A percentile compares a stretch with the other conserved stretches of the same genome.
These are phyloP conservation scores for Liriodendron chinense DNA, from an alignment of 164 flowering plant genomes.

Conservation along the genomic window DNA sequence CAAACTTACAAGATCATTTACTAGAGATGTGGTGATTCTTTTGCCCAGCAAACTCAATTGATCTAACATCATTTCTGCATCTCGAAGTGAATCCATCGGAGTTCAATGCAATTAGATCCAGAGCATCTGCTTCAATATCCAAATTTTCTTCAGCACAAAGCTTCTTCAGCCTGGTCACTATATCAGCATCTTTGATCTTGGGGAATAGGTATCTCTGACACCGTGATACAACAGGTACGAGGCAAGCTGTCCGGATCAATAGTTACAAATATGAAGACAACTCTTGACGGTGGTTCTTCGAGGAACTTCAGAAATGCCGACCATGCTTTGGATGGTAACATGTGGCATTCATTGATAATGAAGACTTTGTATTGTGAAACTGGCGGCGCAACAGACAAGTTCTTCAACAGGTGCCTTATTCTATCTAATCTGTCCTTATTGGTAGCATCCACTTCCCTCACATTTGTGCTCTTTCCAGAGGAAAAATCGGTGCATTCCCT, in stretches of 20 bases:
- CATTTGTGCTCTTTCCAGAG: constrained; percentile 54
- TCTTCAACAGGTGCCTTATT: constrained; percentile 46
- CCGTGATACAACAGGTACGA: constrained; percentile 66
- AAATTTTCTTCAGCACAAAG: constrained; percentile 67
- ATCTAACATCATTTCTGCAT: constrained; percentile 97
- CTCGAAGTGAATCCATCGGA: constrained; percentile 95
- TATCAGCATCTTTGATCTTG: constrained; percentile 77
- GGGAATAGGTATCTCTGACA: constrained; percentile 87
- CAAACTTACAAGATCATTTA: constrained; percentile 92
- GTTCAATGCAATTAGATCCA: constrained; percentile 84
- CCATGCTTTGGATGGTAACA: constrained; percentile 82
- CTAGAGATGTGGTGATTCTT: constrained; percentile 74
- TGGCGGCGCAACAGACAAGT: constrained; percentile 30
- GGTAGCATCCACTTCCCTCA: constrained; percentile 72
- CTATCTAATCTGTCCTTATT: constrained; percentile 60
- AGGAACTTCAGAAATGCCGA: constrained; percentile 71
- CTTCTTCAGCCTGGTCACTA: constrained; percentile 60
- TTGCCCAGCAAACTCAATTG: constrained; percentile 93
- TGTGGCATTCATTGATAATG: constrained; percentile 89
- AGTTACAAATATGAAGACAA: constrained; percentile 79
- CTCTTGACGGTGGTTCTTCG: constrained; percentile 63
- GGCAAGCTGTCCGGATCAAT: constrained; percentile 85
- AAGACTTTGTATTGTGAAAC: constrained; percentile 54
- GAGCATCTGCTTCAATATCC: constrained; percentile 77
- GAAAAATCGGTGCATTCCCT: constrained; percentile 63